phyloP scores from a whole-genome alignment of 495 filamentous ascomycete species.

The Xylaria palmicola region DNA sequence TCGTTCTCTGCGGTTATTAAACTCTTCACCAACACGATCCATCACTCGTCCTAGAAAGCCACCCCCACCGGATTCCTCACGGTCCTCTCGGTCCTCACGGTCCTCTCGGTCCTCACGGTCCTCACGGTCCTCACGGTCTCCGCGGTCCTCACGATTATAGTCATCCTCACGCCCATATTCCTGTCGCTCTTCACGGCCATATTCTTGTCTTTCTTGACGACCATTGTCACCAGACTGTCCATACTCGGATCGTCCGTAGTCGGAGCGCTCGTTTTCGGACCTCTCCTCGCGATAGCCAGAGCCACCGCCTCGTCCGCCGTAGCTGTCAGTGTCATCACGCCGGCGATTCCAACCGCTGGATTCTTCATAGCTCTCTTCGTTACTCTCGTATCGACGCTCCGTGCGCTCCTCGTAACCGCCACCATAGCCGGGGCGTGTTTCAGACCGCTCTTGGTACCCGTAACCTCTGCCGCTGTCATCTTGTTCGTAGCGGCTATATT shows the following conservation, averaged over 20 bases:
- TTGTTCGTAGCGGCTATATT: conserved; percentile 47
- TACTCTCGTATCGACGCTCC: conserved; percentile 35
- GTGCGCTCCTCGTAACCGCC: conserved; percentile 36
- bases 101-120: conserved; percentile 16
- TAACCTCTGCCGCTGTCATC: conserved; percentile 35
- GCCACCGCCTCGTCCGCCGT: conserved; percentile 21
- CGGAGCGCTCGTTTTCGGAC: conserved; percentile 13
- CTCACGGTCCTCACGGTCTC: conserved; percentile 6
- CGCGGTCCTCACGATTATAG: conserved; percentile 7
- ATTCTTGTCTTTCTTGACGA: conserved; percentile 9
- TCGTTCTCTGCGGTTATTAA: conserved; percentile 24
- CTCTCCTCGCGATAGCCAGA: conserved; percentile 20
- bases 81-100: conserved; percentile 16
- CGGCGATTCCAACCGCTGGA: conserved; percentile 22
- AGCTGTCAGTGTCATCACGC: conserved; percentile 20
- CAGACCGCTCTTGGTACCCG: conserved; percentile 34
- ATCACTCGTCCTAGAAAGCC: conserved; percentile 29
- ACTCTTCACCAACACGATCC: conserved; percentile 25
- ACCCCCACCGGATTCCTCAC: conserved; percentile 25
- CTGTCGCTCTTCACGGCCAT: conserved; percentile 27
- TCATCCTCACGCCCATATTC: conserved; percentile 16
- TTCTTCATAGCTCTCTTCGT: conserved; percentile 26
- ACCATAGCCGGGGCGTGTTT: conserved; percentile 27
- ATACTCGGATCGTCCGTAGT: conserved; percentile 16
- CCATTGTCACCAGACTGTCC: conserved; percentile 10